Conservation (phyloP, 768 basidiomycete genomes). For the Mrakia gelida region DNA sequence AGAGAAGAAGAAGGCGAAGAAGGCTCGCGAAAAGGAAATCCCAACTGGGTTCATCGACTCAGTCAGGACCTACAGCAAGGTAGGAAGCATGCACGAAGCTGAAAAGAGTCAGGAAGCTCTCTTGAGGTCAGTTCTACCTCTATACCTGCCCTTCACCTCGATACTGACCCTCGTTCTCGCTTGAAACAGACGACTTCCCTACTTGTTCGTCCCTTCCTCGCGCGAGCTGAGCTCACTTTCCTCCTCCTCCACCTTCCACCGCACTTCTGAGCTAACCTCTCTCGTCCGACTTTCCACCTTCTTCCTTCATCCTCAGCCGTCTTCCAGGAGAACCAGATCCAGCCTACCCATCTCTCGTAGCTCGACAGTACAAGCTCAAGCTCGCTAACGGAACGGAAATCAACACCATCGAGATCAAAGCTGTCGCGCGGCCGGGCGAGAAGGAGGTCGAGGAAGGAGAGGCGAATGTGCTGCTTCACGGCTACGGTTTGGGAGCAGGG, state of each 20-base stretch:
- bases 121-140: neutral
- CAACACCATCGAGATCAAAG: slow-evolving; percentile 28
- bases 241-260: neutral
- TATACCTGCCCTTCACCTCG: neutral
- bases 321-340: slow-evolving; percentile 20
- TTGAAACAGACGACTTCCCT: slow-evolving; percentile 19
- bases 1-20: neutral
- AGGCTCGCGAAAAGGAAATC: slow-evolving; percentile 1
- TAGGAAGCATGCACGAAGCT: neutral
- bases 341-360: slow-evolving; percentile 9
- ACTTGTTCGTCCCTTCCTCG: slow-evolving; percentile 18
- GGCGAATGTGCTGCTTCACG: slow-evolving; percentile 14
- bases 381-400: neutral
- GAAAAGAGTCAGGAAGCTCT: slow-evolving; percentile 8
- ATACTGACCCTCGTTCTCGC: neutral
- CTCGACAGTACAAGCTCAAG: slow-evolving; percentile 17
- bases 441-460: neutral
- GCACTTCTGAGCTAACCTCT: neutral
- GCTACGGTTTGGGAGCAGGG: slow-evolving; percentile 17
- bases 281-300: neutral
- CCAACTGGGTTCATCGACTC: neutral
- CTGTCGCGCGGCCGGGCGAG: neutral
- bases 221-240: neutral
- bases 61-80: neutral
- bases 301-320: slow-evolving; percentile 1